phyloP scores from a whole-genome alignment of 2,329 filamentous ascomycete species.

The Talaromyces sp. region DNA sequence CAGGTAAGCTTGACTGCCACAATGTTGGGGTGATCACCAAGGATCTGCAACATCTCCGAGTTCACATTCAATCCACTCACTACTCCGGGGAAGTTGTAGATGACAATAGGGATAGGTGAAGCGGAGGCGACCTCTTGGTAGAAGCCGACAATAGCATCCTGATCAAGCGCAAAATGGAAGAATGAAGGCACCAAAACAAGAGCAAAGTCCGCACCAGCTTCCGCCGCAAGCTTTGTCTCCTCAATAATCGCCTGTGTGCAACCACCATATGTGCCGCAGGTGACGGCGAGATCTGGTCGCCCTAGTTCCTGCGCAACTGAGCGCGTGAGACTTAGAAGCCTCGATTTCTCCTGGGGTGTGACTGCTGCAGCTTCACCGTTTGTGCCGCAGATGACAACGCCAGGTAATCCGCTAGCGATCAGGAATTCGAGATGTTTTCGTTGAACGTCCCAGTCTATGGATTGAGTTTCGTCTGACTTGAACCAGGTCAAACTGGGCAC shows the following conservation, averaged over 20 bases:
- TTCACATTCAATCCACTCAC: slow-evolving; percentile 42
- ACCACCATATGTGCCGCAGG: slow-evolving; percentile 37
- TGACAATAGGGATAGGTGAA: slow-evolving; percentile 45
- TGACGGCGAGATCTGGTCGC: slow-evolving; percentile 35
- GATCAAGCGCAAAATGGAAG: slow-evolving; percentile 62
- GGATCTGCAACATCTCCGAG: slow-evolving; percentile 31
- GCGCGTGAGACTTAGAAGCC: slow-evolving; percentile 36
- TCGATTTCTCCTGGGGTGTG: slow-evolving; percentile 35
- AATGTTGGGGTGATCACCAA: slow-evolving; percentile 33
- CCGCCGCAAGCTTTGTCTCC: slow-evolving; percentile 60
- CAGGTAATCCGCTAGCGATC: slow-evolving; percentile 50
- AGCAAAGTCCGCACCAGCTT: slow-evolving; percentile 65
- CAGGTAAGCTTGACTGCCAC: slow-evolving; percentile 36
- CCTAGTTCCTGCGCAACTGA: slow-evolving; percentile 32
- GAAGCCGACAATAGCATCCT: slow-evolving; percentile 55
- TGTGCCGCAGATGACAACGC: slow-evolving; percentile 43
- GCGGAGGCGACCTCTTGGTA: slow-evolving; percentile 58
- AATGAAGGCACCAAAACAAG: slow-evolving; percentile 69
- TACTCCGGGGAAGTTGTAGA: slow-evolving; percentile 47
- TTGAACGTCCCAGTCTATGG: slow-evolving; percentile 54
- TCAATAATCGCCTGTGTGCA: slow-evolving; percentile 45
- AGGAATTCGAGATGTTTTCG: slow-evolving; percentile 51
- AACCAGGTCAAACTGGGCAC: slow-evolving; percentile 56
- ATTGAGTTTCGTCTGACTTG: slow-evolving; percentile 43
- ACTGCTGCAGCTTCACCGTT: slow-evolving; percentile 45